phyloP scores from a whole-genome alignment of 108 stramenopile genomes.

The Fragilaria crotonensis region DNA sequence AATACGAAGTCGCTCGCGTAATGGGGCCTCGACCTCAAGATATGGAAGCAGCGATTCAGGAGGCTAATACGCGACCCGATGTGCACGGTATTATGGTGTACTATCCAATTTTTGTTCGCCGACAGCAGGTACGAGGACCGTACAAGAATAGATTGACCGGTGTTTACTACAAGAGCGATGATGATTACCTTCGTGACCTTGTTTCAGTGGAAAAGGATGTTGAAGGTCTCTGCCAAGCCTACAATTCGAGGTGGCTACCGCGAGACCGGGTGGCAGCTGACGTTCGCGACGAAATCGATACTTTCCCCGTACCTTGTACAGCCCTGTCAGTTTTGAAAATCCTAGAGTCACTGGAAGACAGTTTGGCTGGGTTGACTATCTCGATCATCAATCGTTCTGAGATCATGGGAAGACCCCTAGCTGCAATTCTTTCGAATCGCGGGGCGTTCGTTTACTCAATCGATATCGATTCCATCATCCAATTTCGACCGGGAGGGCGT shows the following conservation, averaged over 20 bases:
- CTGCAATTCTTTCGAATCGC: slow-evolving; percentile 83
- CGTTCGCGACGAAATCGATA: slow-evolving; percentile 11
- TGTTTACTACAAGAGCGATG: slow-evolving; percentile 73
- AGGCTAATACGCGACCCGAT: slow-evolving; percentile 49
- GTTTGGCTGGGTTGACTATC: background rate
- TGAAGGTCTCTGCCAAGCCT: slow-evolving; percentile 71
- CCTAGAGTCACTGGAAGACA: slow-evolving; percentile 47
- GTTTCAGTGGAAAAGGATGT: slow-evolving; percentile 82
- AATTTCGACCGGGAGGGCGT: slow-evolving; percentile 39
- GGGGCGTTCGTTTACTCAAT: slow-evolving; percentile 88
- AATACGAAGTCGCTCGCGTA: slow-evolving; percentile 62
- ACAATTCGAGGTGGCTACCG: slow-evolving; percentile 42
- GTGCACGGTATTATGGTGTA: slow-evolving; percentile 92
- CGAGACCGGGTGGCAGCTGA: slow-evolving; percentile 15
- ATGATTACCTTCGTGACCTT: slow-evolving; percentile 87
- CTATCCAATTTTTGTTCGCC: slow-evolving; percentile 82
- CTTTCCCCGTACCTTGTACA: slow-evolving; percentile 92
- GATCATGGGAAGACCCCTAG: slow-evolving; percentile 89
- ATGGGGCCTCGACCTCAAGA: slow-evolving; percentile 16
- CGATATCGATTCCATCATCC: slow-evolving; percentile 77
- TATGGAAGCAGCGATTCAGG: slow-evolving; percentile 27
- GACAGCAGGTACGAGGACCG: slow-evolving; percentile 19
- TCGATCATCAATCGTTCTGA: slow-evolving; percentile 93
- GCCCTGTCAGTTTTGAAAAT: slow-evolving; percentile 82
- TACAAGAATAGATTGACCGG: slow-evolving; percentile 50